Conservation (phyloP, 73 alveolate genomes). For the Symbiodinium natans region DNA sequence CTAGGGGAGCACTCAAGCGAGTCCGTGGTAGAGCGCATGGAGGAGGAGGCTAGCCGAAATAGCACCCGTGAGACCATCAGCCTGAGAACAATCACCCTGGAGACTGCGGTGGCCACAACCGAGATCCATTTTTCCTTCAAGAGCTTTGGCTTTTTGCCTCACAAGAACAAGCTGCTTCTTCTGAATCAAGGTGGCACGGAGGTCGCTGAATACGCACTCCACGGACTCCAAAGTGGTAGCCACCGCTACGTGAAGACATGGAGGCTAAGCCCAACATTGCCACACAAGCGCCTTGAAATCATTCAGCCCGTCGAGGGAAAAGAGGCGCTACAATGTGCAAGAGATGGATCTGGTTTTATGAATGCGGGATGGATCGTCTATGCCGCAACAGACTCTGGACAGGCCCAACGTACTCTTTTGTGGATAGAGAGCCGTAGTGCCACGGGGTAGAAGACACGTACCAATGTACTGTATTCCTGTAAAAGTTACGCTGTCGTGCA, state of each 20-base stretch:
- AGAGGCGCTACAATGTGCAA: conserved; percentile 38
- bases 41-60: neutral
- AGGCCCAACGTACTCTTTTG: conserved; percentile 20
- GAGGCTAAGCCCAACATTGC: conserved; percentile 59
- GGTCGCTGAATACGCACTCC: conserved; percentile 31
- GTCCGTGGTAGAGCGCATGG: neutral
- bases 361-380: conserved; percentile 60
- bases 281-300: conserved; percentile 44
- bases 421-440: neutral
- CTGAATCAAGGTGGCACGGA: conserved; percentile 31
- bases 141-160: conserved; percentile 39
- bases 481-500: too few species aligned
- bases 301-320: conserved; percentile 74
- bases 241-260: conserved; percentile 57
- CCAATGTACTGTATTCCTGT: too few species aligned
- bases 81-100: conserved; percentile 7
- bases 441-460: too few species aligned
- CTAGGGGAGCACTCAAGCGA: neutral
- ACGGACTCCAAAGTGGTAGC: too few species aligned
- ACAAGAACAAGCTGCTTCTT: conserved; percentile 66
- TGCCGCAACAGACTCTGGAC: conserved; percentile 88
- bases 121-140: neutral
- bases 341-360: conserved; percentile 30
- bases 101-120: neutral
- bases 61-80: too few species aligned